phyloP scores from a whole-genome alignment of 129 eudicot genomes.

The Erigeron canadensis region DNA sequence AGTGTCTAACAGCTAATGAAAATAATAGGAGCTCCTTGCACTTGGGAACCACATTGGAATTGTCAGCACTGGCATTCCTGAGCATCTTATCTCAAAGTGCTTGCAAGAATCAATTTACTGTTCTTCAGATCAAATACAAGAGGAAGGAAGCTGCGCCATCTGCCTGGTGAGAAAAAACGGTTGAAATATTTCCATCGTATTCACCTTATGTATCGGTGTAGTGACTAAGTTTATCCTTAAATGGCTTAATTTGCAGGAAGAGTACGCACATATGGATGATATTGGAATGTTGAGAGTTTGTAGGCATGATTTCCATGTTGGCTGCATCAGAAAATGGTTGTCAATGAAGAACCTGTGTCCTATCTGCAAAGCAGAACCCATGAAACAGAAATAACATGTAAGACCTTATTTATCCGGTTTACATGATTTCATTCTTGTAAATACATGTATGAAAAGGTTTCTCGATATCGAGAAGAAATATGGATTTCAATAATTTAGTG shows the following conservation, averaged over 20 bases:
- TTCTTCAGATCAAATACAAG: constrained; percentile 60
- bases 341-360: constrained; percentile 75
- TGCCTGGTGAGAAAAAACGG: constrained; percentile 58
- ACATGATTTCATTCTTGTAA: constrained; percentile 19
- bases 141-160: constrained; percentile 68
- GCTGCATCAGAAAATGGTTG: constrained; percentile 70
- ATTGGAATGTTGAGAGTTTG: constrained; percentile 65
- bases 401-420: constrained; percentile 3
- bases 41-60: constrained; percentile 75
- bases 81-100: constrained; percentile 50
- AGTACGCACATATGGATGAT: constrained; percentile 66
- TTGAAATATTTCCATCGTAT: neutral
- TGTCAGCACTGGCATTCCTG: constrained; percentile 68
- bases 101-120: constrained; percentile 63
- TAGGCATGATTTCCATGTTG: constrained; percentile 65
- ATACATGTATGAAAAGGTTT: constrained; percentile 25
- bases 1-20: neutral
- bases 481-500: constrained; percentile 29
- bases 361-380: constrained; percentile 61
- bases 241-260: constrained; percentile 53
- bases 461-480: constrained; percentile 24
- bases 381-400: constrained; percentile 40
- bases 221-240: constrained; percentile 1
- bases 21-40: constrained; percentile 72
- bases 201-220: neutral